phyloP scores from a whole-genome alignment of 2,329 filamentous ascomycete species.

The Kalaharituber pfeilii region DNA sequence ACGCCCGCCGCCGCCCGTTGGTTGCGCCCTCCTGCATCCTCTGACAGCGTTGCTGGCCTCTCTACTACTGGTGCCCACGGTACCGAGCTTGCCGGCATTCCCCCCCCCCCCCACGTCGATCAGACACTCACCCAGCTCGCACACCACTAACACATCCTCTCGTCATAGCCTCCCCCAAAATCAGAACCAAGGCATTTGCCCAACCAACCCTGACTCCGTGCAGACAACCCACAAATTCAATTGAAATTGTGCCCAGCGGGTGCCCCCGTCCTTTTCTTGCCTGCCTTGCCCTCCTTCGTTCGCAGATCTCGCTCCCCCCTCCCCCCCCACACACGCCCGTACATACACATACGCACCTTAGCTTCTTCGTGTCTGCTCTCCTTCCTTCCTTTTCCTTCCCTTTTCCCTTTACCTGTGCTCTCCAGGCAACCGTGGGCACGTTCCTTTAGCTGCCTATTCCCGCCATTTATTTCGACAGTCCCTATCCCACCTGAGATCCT shows the following conservation, averaged over 20 bases:
- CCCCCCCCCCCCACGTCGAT: no score
- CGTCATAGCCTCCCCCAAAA: not conserved
- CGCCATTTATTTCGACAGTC: not conserved
- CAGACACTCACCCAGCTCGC: no score
- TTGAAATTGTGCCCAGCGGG: no score
- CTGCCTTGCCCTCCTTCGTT: not conserved
- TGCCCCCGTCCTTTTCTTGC: not conserved
- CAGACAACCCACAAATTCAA: not conserved
- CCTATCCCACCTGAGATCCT: no score
- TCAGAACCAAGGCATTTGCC: not conserved
- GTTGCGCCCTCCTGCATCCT: no score
- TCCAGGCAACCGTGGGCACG: not conserved
- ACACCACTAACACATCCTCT: no score
- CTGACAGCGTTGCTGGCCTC: no score
- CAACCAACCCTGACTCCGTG: not conserved
- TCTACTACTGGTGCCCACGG: no score
- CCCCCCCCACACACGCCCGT: no score
- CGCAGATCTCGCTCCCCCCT: not conserved
- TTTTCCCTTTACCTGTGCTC: not conserved
- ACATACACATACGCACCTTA: no score
- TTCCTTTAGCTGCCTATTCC: not conserved
- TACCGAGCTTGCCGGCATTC: no score
- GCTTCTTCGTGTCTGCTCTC: not conserved
- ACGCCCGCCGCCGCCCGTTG: no score
- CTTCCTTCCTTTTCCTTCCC: not conserved